Conservation (phyloP, 2,329 filamentous ascomycete genomes). For the Trichoderma semiorbis region DNA sequence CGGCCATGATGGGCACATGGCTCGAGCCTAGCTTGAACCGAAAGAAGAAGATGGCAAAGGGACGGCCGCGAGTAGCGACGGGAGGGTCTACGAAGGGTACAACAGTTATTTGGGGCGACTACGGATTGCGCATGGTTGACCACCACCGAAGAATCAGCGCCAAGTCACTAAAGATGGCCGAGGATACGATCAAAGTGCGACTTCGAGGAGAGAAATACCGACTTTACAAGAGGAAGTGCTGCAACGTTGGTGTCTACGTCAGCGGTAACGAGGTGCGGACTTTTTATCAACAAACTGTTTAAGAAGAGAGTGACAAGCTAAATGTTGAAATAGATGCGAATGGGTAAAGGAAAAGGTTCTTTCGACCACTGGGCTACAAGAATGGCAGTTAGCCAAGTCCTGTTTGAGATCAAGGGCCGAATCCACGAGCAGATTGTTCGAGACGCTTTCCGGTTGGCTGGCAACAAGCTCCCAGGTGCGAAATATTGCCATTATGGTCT, state of each 20-base stretch:
- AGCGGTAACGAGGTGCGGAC: constrained; percentile 82
- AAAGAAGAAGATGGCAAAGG: constrained; percentile 88
- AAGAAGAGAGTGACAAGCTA: not conserved
- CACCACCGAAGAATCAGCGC: constrained; percentile 89
- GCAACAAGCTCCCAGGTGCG: constrained; percentile 89
- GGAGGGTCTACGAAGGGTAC: constrained; percentile 90
- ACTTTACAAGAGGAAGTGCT: constrained; percentile 84
- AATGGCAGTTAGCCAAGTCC: constrained; percentile 83
- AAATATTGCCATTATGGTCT: constrained; percentile 16
- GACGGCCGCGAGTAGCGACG: constrained; percentile 79
- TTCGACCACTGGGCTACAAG: constrained; percentile 96
- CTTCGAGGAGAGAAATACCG: constrained; percentile 89
- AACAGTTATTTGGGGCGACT: constrained; percentile 94
- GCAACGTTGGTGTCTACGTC: constrained; percentile 92
- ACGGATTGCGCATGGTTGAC: constrained; percentile 88
- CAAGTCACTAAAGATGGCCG: constrained; percentile 80
- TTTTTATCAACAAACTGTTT: not conserved
- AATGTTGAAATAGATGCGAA: constrained; percentile 62
- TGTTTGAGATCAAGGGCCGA: constrained; percentile 89
- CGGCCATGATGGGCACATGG: constrained; percentile 64
- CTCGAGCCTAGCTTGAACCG: constrained; percentile 72
- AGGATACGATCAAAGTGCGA: constrained; percentile 87
- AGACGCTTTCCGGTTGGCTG: constrained; percentile 91
- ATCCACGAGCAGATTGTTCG: constrained; percentile 91
- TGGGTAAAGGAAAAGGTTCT: constrained; percentile 98